A percentile compares a stretch with the other conserved stretches of the same genome.
Evolutionary conservation across 441 rosid species (phyloP).

Genomic region (Mallotus repandus): DNA sequence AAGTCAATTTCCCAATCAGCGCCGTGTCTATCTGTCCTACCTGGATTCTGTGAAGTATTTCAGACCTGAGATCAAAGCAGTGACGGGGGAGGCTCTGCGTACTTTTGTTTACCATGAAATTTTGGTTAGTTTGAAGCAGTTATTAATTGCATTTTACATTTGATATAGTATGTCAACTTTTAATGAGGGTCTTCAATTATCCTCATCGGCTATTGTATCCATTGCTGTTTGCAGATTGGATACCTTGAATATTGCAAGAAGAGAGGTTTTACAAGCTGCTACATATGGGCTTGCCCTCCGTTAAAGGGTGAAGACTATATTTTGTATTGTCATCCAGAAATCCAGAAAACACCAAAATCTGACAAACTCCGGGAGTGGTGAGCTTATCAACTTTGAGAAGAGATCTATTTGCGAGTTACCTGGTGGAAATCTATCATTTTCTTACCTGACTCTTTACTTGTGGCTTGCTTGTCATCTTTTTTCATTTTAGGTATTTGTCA

Average conservation of each 20-base stretch:
- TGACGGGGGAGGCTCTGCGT: slow-evolving; percentile 95
- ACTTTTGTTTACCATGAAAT: slow-evolving; percentile 98
- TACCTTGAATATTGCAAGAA: slow-evolving; percentile 98
- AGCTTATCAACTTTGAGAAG: slow-evolving; percentile 27
- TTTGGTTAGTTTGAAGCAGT: slow-evolving; percentile 53
- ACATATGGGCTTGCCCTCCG: slow-evolving; percentile 99
- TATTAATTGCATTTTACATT: slow-evolving; percentile 21
- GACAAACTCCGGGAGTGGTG: slow-evolving; percentile 99
- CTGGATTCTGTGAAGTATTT: slow-evolving; percentile 98
- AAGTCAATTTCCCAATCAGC: slow-evolving; percentile 79
- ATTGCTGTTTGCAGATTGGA: slow-evolving; percentile 62
- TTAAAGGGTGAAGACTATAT: slow-evolving; percentile 99
- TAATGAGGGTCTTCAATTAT: slow-evolving; percentile 12
- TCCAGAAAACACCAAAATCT: slow-evolving; percentile 99
- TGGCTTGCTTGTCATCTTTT: slow-evolving; percentile 20
- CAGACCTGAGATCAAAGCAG: slow-evolving; percentile 94
- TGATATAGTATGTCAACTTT: not conserved
- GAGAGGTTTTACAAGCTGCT: slow-evolving; percentile 99
- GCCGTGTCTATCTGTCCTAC: slow-evolving; percentile 94
- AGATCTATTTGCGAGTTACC: not conserved
- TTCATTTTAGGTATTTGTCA: slow-evolving; percentile 70
- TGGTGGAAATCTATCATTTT: not conserved
- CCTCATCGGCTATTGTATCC: slow-evolving; percentile 16
- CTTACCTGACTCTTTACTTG: slow-evolving; percentile 8
- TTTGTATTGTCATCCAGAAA: slow-evolving; percentile 98